Conservation (phyloP, 1,284 basidiomycete species). For the Paramarasmius palmivorus region DNA sequence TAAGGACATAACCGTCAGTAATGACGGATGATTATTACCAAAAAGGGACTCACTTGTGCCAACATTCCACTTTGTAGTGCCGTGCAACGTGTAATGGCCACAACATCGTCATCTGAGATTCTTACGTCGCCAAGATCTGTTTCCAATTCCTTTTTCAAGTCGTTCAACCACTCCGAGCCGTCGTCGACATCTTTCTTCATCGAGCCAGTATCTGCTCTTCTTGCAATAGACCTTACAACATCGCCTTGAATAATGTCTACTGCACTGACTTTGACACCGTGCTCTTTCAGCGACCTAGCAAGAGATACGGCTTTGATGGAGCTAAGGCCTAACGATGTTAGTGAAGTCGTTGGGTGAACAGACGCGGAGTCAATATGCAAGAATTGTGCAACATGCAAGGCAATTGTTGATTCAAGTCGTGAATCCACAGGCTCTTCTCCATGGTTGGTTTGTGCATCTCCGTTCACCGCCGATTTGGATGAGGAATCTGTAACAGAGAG, state of each 20-base stretch:
- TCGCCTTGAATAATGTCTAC: conserved; percentile 7
- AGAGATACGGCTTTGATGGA: conserved; percentile 6
- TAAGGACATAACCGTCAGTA: neutral
- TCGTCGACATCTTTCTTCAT: conserved; percentile 23
- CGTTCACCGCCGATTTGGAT: too few species aligned
- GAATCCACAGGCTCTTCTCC: neutral
- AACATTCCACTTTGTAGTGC: conserved; percentile 50
- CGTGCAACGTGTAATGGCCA: conserved; percentile 41
- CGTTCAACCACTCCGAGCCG: conserved; percentile 6
- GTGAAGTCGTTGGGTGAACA: conserved; percentile 4
- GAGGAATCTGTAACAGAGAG: too few species aligned
- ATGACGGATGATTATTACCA: neutral
- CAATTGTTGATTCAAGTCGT: neutral
- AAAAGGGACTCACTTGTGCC: conserved; percentile 43
- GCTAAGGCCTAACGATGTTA: conserved; percentile 1
- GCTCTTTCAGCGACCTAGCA: neutral
- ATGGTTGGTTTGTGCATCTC: too few species aligned
- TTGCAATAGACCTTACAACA: neutral
- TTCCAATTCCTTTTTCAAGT: conserved; percentile 7
- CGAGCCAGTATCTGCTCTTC: neutral
- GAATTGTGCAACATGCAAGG: neutral
- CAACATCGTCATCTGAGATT: conserved; percentile 31
- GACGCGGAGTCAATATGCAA: neutral
- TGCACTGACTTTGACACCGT: conserved; percentile 4
- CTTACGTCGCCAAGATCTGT: conserved; percentile 24